Evolutionary conservation across 2,329 filamentous ascomycete genomes (phyloP), one percentile per base, ranked within the genome.

Genomic region (Botryotinia convoluta): DNA sequence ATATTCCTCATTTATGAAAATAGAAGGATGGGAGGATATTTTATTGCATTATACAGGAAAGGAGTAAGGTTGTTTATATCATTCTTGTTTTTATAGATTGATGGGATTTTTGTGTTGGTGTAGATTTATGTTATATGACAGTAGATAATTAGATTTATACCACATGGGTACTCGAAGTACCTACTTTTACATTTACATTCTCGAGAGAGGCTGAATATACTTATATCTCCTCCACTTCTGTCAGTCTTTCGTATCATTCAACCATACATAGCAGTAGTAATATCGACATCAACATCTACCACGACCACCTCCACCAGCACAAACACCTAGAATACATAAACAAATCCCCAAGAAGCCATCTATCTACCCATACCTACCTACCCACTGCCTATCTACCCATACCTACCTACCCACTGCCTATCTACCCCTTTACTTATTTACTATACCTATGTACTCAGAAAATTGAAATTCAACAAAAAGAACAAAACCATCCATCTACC

Each of bases 141-240:
- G 60, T 42, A 62, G 60, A 42, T 62, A 62, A 62, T 62, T 62
- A 62, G 35, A n/a, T 62, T 62, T 62, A 62, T 62, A 62, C 5
- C 12, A 62, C 37, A 39, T 39, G 35, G 60, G 35, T 42, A 62
- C 60, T 62, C 14, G 7, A 18, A n/a, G 14, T 39, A 39, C 60
- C 60, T 42, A 9, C 14, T 9, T 62, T 62, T n/a, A 62, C 60
- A n/a, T 62, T 62, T 62, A 42, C 35, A 39, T 62, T 62, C 60
- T 62, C 35, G 22, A 61, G 60, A 62, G 60, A 62, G 60, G 60
- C 60, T n/a, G 60, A 62, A 62, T 62, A 62, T 39, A 62, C 60
- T 62, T 62, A n/a, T 62, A 39, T 62, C 35, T 62, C 60, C 60
- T 62, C 60, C 60, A 62, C 6, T 51, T 51, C 12, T 51, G 26